These are phyloP conservation scores for Miscanthus lutarioriparius DNA, from an alignment of 176 grass and related monocot species.

Conservation along the genomic window DNA sequence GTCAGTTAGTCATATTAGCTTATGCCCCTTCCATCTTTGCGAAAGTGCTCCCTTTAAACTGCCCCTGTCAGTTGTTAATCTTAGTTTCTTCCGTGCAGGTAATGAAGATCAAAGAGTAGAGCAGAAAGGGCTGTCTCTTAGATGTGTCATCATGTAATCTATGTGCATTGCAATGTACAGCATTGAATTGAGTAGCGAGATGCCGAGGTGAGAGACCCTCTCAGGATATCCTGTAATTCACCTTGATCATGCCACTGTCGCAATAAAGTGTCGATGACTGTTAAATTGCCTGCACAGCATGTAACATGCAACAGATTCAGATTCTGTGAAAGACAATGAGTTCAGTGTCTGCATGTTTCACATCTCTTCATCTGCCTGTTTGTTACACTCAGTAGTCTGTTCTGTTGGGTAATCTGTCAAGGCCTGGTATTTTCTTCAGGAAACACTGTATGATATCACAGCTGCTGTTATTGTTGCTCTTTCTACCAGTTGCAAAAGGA, in stretches of 20 bases:
- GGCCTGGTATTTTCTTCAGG: neutral
- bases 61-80: neutral
- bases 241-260: neutral
- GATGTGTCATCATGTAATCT: slow-evolving; percentile 73
- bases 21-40: neutral
- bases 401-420: neutral
- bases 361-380: neutral
- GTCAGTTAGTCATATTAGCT: neutral
- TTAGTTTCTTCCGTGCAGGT: slow-evolving; percentile 40
- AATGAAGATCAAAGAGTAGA: slow-evolving; percentile 79
- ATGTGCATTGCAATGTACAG: slow-evolving; percentile 42
- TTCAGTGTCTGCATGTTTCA: neutral
- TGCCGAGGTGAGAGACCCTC: slow-evolving; percentile 18
- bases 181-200: slow-evolving; percentile 34
- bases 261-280: slow-evolving; percentile 39
- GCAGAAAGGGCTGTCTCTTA: slow-evolving; percentile 63
- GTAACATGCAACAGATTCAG: neutral
- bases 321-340: neutral
- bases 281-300: slow-evolving; percentile 1
- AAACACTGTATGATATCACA: neutral
- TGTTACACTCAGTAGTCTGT: neutral
- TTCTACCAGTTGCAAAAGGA: neutral
- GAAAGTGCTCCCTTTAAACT: neutral
- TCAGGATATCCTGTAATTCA: slow-evolving; percentile 32
- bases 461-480: neutral